These are phyloP conservation scores for Ramalina peruviana DNA, from an alignment of 495 filamentous ascomycete species.

Conservation along the genomic window DNA sequence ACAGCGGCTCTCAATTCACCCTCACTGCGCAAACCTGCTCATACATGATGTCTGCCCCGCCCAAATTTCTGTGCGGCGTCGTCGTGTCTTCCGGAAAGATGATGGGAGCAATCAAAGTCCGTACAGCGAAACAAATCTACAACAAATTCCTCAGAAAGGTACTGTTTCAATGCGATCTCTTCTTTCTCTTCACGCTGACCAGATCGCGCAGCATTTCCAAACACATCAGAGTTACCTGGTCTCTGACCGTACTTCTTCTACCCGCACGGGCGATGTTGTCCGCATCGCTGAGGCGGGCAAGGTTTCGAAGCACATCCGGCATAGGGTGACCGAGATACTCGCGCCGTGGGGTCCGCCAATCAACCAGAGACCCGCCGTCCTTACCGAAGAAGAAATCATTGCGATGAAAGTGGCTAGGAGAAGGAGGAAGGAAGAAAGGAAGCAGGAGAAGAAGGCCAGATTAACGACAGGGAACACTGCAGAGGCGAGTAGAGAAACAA, in stretches of 20 bases:
- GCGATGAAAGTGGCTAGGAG: slow-evolving; percentile 23
- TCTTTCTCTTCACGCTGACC: background rate
- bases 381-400: slow-evolving; percentile 38
- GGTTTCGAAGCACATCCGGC: slow-evolving; percentile 41
- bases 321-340: slow-evolving; percentile 54
- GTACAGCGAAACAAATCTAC: slow-evolving; percentile 19
- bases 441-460: slow-evolving; percentile 22
- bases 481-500: no score
- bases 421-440: slow-evolving; percentile 15
- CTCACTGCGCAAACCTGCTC: background rate
- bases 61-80: slow-evolving; percentile 30
- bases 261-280: slow-evolving; percentile 53
- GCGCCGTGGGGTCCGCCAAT: slow-evolving; percentile 48
- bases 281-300: slow-evolving; percentile 40
- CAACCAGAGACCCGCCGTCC: slow-evolving; percentile 40
- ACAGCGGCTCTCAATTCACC: background rate
- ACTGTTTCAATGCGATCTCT: background rate
- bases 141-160: slow-evolving; percentile 37
- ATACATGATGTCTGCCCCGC: slow-evolving; percentile 1
- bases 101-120: slow-evolving; percentile 57
- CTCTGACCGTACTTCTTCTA: slow-evolving; percentile 53
- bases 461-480: background rate
- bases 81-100: slow-evolving; percentile 58
- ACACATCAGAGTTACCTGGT: slow-evolving; percentile 34
- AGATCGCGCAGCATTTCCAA: slow-evolving; percentile 24